A percentile compares a stretch with the other conserved stretches of the same genome.
Evolutionary conservation across 352 stramenopile species (phyloP).

Genomic region (Pythium pyrilobum): DNA sequence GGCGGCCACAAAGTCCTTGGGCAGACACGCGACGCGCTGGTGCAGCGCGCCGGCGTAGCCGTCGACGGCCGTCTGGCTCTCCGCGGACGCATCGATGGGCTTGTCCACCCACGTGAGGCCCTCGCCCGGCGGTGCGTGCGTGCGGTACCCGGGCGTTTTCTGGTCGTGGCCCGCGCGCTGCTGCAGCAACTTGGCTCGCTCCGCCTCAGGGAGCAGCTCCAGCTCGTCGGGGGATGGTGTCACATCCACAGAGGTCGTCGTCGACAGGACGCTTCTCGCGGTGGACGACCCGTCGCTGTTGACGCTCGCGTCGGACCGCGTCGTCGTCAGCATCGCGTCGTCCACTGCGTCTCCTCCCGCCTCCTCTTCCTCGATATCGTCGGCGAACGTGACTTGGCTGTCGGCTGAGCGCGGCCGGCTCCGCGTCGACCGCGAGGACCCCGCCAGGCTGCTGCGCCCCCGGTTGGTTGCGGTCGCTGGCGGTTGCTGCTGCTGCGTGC

Average conservation of each 20-base stretch:
- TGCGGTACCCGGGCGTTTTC: slow-evolving; percentile 55
- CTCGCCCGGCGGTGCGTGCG: slow-evolving; percentile 49
- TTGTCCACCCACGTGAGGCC: slow-evolving; percentile 49
- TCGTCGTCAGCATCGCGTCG: slow-evolving; percentile 23
- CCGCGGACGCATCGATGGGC: slow-evolving; percentile 38
- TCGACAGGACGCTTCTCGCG: slow-evolving; percentile 29
- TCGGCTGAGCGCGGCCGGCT: slow-evolving; percentile 12
- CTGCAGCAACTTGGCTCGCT: slow-evolving; percentile 4
- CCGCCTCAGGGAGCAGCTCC: slow-evolving; percentile 25
- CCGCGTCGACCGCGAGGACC: slow-evolving; percentile 6
- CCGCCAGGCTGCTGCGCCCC: neutral
- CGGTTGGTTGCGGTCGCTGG: neutral
- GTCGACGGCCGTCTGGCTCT: slow-evolving; percentile 64
- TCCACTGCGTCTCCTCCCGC: slow-evolving; percentile 18
- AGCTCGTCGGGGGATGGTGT: slow-evolving; percentile 51
- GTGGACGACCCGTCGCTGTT: slow-evolving; percentile 23
- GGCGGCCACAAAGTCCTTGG: slow-evolving; percentile 57
- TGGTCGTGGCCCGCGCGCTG: slow-evolving; percentile 28
- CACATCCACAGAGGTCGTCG: slow-evolving; percentile 38
- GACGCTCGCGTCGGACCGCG: slow-evolving; percentile 5
- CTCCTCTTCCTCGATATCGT: slow-evolving; percentile 5
- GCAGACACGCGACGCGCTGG: slow-evolving; percentile 58
- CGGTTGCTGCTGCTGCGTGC: slow-evolving; percentile 41
- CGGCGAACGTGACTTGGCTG: slow-evolving; percentile 12
- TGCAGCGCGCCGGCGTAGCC: slow-evolving; percentile 52